A percentile compares a stretch with the other conserved stretches of the same genome.
phyloP scores from a whole-genome alignment of 1,284 basidiomycete species.

The Chalciporus sp. region DNA sequence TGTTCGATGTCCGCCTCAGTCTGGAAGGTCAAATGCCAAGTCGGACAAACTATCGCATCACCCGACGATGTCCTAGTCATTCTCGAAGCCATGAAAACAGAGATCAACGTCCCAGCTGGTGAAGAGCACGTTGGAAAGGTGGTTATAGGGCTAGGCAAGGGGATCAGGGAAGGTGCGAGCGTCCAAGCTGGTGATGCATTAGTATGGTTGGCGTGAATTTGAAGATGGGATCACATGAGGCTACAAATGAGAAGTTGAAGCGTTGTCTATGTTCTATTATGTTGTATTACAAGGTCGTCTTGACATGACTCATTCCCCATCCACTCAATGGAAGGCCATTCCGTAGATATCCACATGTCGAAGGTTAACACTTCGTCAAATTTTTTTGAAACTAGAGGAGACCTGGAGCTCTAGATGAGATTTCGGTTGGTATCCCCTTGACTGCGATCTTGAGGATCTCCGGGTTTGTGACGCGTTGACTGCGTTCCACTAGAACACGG shows the following conservation, averaged over 20 bases:
- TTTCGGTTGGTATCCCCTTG: too few species aligned
- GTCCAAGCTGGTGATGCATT: constrained; percentile 51
- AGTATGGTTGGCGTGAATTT: constrained; percentile 31
- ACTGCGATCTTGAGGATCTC: too few species aligned
- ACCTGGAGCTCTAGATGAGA: too few species aligned
- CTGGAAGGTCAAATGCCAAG: constrained; percentile 55
- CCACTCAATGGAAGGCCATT: too few species aligned
- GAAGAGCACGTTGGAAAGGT: constrained; percentile 48
- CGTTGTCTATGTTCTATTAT: neutral
- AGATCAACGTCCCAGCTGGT: constrained; percentile 52
- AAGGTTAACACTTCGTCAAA: too few species aligned
- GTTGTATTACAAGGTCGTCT: too few species aligned
- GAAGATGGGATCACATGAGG: too few species aligned
- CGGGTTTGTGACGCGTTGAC: too few species aligned
- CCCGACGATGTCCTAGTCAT: constrained; percentile 55
- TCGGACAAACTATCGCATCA: constrained; percentile 47
- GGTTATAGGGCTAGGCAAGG: constrained; percentile 43
- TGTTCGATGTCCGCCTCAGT: constrained; percentile 56
- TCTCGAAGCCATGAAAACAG: constrained; percentile 78
- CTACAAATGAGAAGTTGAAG: neutral
- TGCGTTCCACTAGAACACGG: too few species aligned
- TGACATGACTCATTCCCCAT: too few species aligned
- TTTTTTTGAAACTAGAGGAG: too few species aligned
- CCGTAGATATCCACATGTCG: too few species aligned
- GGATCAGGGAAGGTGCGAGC: constrained; percentile 42